Base-by-base conservation (phyloP, 140 eudicot genomes). In the Senecio squalidus region DNA sequence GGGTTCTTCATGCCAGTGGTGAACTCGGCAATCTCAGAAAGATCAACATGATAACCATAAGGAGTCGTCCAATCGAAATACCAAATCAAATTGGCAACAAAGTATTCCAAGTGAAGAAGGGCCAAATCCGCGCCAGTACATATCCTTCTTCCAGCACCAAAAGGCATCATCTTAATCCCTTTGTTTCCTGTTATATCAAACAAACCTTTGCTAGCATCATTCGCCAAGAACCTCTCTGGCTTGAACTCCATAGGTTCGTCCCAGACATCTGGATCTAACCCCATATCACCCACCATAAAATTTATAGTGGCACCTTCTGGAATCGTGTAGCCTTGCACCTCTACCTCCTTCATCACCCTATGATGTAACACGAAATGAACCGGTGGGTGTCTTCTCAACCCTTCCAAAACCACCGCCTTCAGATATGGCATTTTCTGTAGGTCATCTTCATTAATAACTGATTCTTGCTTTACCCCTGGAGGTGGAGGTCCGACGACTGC, bases 1-100 rank as follows among this genome's bases (percentile, higher is more conserved):
- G 96, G 90, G 14, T 78, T 68, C 58, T 88, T 84, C 96, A 88
- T 88, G 6, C 60, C 83, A 2, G 62, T 47, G 1, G 87, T 76
- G 49, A 78, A 70, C 56, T 67, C 79, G 22, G 16, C 63, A 67
- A 72, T 68, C 77, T 87, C 96, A 0, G 82, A 51, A 15, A 88
- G 80, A 68, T 88, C 94, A 46, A 88, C 78, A 1, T 47, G 61
- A 33, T 36, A 69, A 6, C 76, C 84, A 16, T 41, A 70, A 4
- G 27, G 54, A 58, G 66, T 21, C 21, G 14, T 58, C 94, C 91
- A 81, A 58, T 66, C 60, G 2, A 84, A 84, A 34, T 61, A 13
- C 85, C 81, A 74, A 41, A 79, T 50, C 85, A 84, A 58, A 69
- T 79, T 84, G 9, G 90, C 91, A 49, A 84, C 83, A 60, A 78